phyloP scores from a whole-genome alignment of 257 asterid species.

The Solanum peruvianum region DNA sequence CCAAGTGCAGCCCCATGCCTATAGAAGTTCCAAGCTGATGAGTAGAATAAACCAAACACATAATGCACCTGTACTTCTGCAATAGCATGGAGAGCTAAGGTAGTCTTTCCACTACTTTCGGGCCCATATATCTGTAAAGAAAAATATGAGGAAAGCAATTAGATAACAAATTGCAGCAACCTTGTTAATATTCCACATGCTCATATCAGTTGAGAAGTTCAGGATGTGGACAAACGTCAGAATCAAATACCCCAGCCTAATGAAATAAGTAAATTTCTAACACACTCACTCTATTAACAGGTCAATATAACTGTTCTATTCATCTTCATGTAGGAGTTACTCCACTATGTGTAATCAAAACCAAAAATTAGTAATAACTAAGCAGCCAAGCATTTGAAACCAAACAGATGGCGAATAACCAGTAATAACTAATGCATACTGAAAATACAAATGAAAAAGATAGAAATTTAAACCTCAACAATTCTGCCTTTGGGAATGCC shows the following conservation, averaged over 20 bases:
- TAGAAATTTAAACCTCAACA: conserved; percentile 51
- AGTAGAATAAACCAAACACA: conserved; percentile 23
- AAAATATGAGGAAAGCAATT: background rate
- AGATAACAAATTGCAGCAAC: background rate
- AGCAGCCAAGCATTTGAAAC: background rate
- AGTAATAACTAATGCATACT: background rate
- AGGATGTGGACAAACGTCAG: background rate
- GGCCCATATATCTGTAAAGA: conserved; percentile 83
- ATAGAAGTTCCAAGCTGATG: background rate
- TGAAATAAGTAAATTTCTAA: background rate
- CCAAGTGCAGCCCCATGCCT: background rate
- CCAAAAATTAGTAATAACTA: background rate
- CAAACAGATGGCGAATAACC: background rate
- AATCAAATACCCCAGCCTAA: background rate
- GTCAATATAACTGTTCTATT: background rate
- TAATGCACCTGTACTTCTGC: conserved; percentile 98
- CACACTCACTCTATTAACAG: background rate
- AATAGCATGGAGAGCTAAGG: conserved; percentile 96
- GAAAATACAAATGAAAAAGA: background rate
- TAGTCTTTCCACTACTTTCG: conserved; percentile 99
- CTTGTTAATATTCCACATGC: background rate
- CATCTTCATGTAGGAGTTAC: background rate
- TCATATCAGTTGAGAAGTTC: background rate
- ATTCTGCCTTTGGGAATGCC: conserved; percentile 98
- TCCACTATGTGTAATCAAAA: background rate